Base-by-base conservation (phyloP, 1,284 basidiomycete species). In the Ustilago sp. region DNA sequence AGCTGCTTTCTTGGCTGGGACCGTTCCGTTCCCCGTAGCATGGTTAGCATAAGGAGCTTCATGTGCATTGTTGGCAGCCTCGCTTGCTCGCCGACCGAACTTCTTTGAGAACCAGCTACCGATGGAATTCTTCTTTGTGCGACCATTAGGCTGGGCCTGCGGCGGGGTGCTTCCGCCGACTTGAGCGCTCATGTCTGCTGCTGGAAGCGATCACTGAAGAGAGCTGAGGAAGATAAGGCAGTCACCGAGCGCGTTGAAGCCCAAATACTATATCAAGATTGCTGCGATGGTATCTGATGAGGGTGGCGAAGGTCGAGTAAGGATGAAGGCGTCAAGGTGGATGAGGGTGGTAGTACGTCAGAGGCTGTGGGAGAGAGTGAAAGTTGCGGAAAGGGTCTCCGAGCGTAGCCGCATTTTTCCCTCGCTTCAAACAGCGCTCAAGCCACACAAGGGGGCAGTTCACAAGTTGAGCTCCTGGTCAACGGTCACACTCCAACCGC, bases 21-120 rank as follows among this genome's bases (percentile, higher is more conserved):
- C 45, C 1, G 63, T 66, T 12, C 47, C 65, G 6, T 32, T 41
- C 15, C 55, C 47, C 35, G 61, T 9, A 48, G 56, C 47, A 45
- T 47, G 35, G 41, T 53, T 52, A 28, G 45, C 35, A 32, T 47
- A 51, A 7, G 31, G 56, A n/a, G 32, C 43, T 9, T 59, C 43
- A 8, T 59, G 43, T 8, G 57, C 17, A 28, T 4, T n/a, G n/a
- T 52, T 38, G 8, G 50, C 59, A 7, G 54, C 59, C 17, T 79
- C 79, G 63, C 65, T 78, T 1, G 63, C 50, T 34, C 74, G 54
- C 28, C 64, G 48, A 11, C 76, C 79, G 54, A 82, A 82, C 60
- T 78, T 80, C 15, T 75, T 74, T 3, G 77, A 70, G 51, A 82
- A 82, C 76, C 76, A 78, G 56, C 65, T 78, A 34, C 76, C 76